Evolutionary conservation across 1,139 yeast species (phyloP), one percentile per base, ranked within the genome.

Genomic region (Yamadazyma kanchanaburiensis): DNA sequence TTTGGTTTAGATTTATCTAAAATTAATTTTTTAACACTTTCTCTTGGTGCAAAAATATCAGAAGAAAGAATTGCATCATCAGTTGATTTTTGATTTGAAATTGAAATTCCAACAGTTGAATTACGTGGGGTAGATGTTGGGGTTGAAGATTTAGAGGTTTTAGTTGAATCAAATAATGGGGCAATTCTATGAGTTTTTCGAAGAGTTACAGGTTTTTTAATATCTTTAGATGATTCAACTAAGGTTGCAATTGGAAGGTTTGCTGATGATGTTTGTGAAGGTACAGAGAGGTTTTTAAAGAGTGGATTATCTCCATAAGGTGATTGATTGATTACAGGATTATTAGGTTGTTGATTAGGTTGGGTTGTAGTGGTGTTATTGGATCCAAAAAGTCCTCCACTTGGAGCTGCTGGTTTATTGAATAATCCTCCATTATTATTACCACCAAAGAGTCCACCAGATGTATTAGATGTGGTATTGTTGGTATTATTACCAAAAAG

Each of bases 271-370:
- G 37, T 19, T 27, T 54, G 57, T 15, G 35, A 37, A 11, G 47
- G 39, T 2, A 53, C 51, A 11, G 63, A 59, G 18, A 68, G 60
- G 34, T 69, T 60, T 46, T 67, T 65, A 58, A 76, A 81, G 30
- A 80, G 60, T 4, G 86, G 86, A 49, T 79, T 80, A 40, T 68
- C 68, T 3, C 91, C 89, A 51, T 80, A 83, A 24, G 94, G 91
- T 50, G 83, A 83, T 39, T 72, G 79, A 24, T 72, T 67, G 33
- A 68, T 64, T 20, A 77, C 62, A 22, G 73, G 75, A 24, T 64
- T 16, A 6, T 31, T 26, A 5, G 4, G 17, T 28, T 38, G 40
- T 28, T 53, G 60, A 22, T 48, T 56, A 27, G 40, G 55, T 32
- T 49, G 63, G 28, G 40, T 31, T 34, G 28, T 37, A 26, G 27